Conservation (phyloP, 1,139 yeast genomes). For the Sugiyamaella sp. region DNA sequence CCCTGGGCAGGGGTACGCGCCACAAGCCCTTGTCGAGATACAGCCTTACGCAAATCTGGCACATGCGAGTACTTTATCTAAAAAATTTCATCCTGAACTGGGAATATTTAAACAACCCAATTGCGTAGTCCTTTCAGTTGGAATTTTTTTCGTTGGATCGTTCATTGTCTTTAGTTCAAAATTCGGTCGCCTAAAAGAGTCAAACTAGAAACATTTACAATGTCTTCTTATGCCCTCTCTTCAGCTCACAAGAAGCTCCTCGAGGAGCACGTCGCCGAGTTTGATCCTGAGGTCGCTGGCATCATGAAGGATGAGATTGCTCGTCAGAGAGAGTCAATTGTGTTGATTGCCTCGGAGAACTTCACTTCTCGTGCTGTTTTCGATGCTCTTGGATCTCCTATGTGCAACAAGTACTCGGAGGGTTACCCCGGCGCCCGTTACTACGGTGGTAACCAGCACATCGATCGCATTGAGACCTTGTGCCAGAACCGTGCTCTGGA, state of each 20-base stretch:
- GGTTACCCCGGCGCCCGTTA: slow-evolving; percentile 98
- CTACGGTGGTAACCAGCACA: slow-evolving; percentile 95
- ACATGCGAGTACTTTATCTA: background rate
- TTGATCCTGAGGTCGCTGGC: slow-evolving; percentile 85
- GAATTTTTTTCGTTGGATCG: background rate
- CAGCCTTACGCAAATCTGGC: background rate
- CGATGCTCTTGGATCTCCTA: slow-evolving; percentile 91
- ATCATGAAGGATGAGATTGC: slow-evolving; percentile 71
- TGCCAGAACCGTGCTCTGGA: slow-evolving; percentile 92
- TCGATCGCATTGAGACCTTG: slow-evolving; percentile 84
- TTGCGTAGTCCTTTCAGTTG: background rate
- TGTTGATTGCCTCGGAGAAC: slow-evolving; percentile 92
- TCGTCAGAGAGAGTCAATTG: slow-evolving; percentile 88
- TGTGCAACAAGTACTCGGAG: slow-evolving; percentile 98
- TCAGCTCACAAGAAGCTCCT: slow-evolving; percentile 41
- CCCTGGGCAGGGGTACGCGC: background rate
- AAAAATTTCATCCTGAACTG: background rate
- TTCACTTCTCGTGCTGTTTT: slow-evolving; percentile 93
- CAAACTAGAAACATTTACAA: slow-evolving; percentile 24
- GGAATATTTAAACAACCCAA: background rate
- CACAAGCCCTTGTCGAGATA: background rate
- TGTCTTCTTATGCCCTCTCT: slow-evolving; percentile 41
- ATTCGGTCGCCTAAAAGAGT: slow-evolving; percentile 24
- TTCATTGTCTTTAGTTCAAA: slow-evolving; percentile 15
- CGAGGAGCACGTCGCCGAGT: slow-evolving; percentile 46